Evolutionary conservation across 1,284 basidiomycete species (phyloP), one percentile per base, ranked within the genome.

Genomic region (Microbotryum intermedium): DNA sequence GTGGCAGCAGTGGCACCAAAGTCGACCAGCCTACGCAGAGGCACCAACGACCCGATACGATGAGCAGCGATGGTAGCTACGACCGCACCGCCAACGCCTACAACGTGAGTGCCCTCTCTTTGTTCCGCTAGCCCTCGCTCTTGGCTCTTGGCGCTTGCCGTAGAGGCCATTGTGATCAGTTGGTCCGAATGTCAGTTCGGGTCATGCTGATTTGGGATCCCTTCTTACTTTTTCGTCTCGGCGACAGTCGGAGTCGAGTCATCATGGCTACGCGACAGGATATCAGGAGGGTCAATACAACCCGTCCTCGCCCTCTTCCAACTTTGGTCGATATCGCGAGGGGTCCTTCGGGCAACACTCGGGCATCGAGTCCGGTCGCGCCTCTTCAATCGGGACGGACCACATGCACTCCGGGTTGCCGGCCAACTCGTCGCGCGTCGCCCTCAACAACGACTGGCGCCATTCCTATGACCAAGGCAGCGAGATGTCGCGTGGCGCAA

Each of bases 391-490:
- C 52, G 71, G 71, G 23, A 72, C 71, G 42, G 70, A 73, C 57
- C 61, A 69, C 58, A 53, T 60, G n/a, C 53, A 59, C 18, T 34
- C 56, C 46, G 61, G 62, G 51, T 61, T 72, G 29, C 72, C 71
- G 21, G 67, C 68, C 61, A 72, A 71, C 60, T 71, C 70, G 46
- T 73, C 72, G 16, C 71, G 72, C 44, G 70, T 70, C 48, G 72
- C 72, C 3, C 65, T 73, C 52, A 73, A 73, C 67, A 58, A 70
- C 50, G 72, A 73, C 48, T 73, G 71, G 71, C 67, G 71, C 45
- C 64, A 68, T 54, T 71, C 68, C 60, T 63, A 69, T 66, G 54
- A 72, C 63, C 66, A 73, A 43, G 71, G 69, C 21, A 70, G 68
- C 60, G 63, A 66, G 18, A 59, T 62, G 56, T 59, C 58, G 42